phyloP scores from a whole-genome alignment of 306 rosid species.

The Trifolium dubium region DNA sequence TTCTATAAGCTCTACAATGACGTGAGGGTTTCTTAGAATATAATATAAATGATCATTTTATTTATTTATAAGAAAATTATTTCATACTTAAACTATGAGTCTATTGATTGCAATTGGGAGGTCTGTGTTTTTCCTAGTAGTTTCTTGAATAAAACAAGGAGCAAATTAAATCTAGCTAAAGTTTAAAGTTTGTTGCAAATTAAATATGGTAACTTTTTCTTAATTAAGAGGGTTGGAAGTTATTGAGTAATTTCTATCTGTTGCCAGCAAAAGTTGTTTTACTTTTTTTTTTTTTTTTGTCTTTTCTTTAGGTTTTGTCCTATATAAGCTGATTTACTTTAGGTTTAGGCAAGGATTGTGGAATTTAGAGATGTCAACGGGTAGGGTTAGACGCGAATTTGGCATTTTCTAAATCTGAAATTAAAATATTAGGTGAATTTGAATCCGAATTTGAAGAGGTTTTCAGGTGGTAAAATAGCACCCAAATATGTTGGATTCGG shows the following conservation, averaged over 20 bases:
- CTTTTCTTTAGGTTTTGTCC: no score
- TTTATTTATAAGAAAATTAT: not conserved
- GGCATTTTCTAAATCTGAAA: no score
- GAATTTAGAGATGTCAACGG: no score
- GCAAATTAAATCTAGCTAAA: slow-evolving; percentile 9
- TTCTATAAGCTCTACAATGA: slow-evolving; percentile 20
- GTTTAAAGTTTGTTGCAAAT: not conserved
- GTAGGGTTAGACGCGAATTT: no score
- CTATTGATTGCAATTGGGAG: slow-evolving; percentile 25
- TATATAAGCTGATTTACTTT: no score
- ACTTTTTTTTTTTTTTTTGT: not conserved
- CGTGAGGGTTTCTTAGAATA: not conserved
- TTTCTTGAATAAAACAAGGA: slow-evolving; percentile 36
- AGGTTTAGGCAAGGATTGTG: no score
- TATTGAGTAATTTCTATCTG: not conserved
- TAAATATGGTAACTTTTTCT: not conserved
- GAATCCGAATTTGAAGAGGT: no score
- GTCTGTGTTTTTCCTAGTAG: slow-evolving; percentile 40
- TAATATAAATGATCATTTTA: not conserved
- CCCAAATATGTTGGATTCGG: no score
- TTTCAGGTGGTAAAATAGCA: no score
- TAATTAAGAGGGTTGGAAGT: not conserved
- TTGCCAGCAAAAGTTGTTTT: not conserved
- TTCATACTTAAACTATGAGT: slow-evolving; percentile 15
- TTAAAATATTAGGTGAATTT: no score